These are phyloP conservation scores for Aspergillus persii DNA, from an alignment of 2,329 filamentous ascomycete genomes.

Conservation along the genomic window DNA sequence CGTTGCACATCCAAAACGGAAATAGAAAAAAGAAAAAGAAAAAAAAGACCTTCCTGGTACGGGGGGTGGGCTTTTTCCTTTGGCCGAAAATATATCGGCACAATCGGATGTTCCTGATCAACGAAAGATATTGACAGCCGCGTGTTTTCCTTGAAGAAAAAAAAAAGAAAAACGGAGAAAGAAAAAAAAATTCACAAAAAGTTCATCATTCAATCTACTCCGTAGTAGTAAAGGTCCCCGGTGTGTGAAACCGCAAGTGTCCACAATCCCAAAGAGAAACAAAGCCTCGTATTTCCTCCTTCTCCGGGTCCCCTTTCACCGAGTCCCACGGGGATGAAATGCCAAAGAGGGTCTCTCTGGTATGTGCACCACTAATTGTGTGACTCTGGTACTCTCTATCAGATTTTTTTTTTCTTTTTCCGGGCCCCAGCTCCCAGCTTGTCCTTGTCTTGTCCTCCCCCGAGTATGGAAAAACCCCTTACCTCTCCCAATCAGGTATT, in stretches of 20 bases:
- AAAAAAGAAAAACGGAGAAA: no score
- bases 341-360: neutral
- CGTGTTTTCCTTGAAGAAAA: neutral
- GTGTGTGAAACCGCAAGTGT: neutral
- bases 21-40: neutral
- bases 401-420: neutral
- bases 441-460: neutral
- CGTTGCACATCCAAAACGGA: neutral
- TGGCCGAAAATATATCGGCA: constrained; percentile 8
- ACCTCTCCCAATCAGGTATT: neutral
- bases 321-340: neutral
- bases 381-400: neutral
- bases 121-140: constrained; percentile 12
- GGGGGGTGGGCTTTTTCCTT: neutral
- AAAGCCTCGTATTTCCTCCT: neutral
- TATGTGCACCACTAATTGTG: neutral
- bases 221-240: neutral
- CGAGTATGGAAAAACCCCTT: neutral
- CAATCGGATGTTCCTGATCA: constrained; percentile 14
- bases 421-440: neutral
- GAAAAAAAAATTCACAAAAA: no score
- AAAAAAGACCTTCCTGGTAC: neutral
- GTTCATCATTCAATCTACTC: neutral
- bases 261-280: neutral
- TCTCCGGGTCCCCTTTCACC: neutral